phyloP scores from a whole-genome alignment of 495 filamentous ascomycete species.

The Stereocaulon alpinum region DNA sequence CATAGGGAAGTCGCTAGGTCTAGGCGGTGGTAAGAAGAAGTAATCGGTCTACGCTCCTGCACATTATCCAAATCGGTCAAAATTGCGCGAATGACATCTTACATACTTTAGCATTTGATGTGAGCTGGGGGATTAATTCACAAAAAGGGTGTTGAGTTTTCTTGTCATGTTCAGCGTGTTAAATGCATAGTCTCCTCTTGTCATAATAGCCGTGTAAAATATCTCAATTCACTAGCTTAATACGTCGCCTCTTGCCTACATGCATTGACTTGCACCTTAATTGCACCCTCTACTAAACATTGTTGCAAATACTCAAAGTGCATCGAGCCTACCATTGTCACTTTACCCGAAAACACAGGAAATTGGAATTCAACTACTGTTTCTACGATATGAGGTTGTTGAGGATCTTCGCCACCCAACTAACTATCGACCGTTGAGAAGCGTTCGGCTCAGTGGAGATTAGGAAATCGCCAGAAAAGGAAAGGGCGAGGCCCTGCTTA shows the following conservation, averaged over 20 bases:
- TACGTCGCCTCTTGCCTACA: not conserved
- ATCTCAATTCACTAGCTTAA: not conserved
- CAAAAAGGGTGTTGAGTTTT: not conserved
- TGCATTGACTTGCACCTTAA: not conserved
- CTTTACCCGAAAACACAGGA: too few relatives aligned
- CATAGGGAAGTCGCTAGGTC: constrained; percentile 43
- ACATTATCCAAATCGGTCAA: not conserved
- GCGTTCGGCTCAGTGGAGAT: not conserved
- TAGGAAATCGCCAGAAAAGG: not conserved
- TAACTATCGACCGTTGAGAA: too few relatives aligned
- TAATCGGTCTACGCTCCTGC: not conserved
- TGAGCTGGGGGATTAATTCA: too few relatives aligned
- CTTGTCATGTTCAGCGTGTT: not conserved
- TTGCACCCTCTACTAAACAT: too few relatives aligned
- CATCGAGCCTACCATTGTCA: too few relatives aligned
- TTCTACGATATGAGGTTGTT: too few relatives aligned
- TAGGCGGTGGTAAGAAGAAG: constrained; percentile 38
- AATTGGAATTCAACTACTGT: too few relatives aligned
- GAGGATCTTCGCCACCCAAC: too few relatives aligned
- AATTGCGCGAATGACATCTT: not conserved
- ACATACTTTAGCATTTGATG: not conserved
- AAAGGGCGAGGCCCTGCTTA: not conserved
- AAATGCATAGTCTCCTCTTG: not conserved
- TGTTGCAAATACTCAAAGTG: too few relatives aligned
- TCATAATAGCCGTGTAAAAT: not conserved